These are phyloP conservation scores for Haematococcus sp. DNA, from an alignment of 139 green algal species.

Conservation along the genomic window DNA sequence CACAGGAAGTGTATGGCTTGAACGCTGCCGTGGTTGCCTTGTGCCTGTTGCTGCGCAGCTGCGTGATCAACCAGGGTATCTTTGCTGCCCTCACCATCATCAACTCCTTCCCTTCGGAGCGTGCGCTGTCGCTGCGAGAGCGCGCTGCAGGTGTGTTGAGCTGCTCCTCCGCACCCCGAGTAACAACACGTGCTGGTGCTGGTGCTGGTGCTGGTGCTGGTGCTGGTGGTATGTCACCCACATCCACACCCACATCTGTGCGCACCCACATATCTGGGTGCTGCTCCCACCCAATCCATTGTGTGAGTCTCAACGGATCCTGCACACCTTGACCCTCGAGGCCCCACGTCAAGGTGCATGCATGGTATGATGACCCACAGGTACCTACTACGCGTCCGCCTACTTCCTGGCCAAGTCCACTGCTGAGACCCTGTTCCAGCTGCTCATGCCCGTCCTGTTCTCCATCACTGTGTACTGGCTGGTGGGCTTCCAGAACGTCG, in stretches of 20 bases:
- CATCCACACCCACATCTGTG: too few species aligned
- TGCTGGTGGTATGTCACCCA: too few species aligned
- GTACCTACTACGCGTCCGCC: constrained; percentile 51
- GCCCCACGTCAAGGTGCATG: too few species aligned
- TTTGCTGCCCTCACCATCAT: constrained; percentile 52
- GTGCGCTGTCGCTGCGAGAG: constrained; percentile 47
- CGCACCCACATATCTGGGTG: too few species aligned
- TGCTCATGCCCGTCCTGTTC: constrained; percentile 44
- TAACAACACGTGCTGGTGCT: too few species aligned
- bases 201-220: too few species aligned
- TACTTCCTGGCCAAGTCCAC: constrained; percentile 58
- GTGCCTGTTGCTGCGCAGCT: constrained; percentile 4
- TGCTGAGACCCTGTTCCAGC: constrained; percentile 42
- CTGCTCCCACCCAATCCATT: too few species aligned
- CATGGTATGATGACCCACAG: background rate
- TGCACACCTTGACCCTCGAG: too few species aligned
- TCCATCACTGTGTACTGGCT: constrained; percentile 55
- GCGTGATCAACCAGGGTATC: constrained; percentile 53
- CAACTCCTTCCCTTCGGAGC: constrained; percentile 57
- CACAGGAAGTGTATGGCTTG: too few species aligned
- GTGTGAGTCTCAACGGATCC: too few species aligned
- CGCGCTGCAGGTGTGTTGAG: constrained; percentile 29
- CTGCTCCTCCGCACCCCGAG: background rate
- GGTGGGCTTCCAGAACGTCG: constrained; percentile 43
- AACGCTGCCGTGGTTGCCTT: too few species aligned